Base-by-base conservation (phyloP, 2,329 filamentous ascomycete genomes). In the Clarireedia hainanense region DNA sequence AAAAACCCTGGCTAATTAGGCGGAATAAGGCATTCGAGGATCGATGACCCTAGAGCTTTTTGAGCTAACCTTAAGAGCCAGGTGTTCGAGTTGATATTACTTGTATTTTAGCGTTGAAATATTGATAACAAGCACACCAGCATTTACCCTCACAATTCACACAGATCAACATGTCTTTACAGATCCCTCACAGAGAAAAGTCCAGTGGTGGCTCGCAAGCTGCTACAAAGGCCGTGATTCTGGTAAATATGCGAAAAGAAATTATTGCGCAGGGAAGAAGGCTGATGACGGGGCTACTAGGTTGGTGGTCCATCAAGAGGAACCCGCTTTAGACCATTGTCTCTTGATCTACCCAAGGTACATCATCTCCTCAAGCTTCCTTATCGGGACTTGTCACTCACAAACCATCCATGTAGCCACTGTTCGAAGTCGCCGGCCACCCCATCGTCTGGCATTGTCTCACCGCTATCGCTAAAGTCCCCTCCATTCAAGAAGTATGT, bases 371-470 rank as follows among this genome's bases (percentile, higher is more conserved):
- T 55, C 53, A 48, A 26, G 14, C 36, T 30, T 64, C n/a, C 23
- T 46, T 6, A 30, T 37, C n/a, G 23, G 24, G 7, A 24, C 5
- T 12, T 43, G 9, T 12, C 43, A 17, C 55, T 58, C 26, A 55
- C 15, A 46, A 36, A 27, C 43, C 17, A 57, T 40, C 17, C 15
- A 40, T 40, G 9, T 67, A 95, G 90, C 94, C 94, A 62, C 88
- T 99, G 65, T 97, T 99, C 77, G 92, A 96, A 73, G 91, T 99
- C 69, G 94, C 94, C 64, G 94, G 94, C 66, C 94, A 99, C 75
- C 91, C 92, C 66, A 97, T 99, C 76, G 91, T 97, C 77, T 92
- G 91, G 81, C 94, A 99, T 79, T 96, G 91, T 79, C 83, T 99
- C 71, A 88, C 87, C 68, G 91, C 94, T 68, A 82, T 97, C 68